Percentiles rank a stretch among this genome's conserved stretches.
Evolutionary conservation across 2,329 filamentous ascomycete species (phyloP).

Genomic region (Aaosphaeria pasadenensis): DNA sequence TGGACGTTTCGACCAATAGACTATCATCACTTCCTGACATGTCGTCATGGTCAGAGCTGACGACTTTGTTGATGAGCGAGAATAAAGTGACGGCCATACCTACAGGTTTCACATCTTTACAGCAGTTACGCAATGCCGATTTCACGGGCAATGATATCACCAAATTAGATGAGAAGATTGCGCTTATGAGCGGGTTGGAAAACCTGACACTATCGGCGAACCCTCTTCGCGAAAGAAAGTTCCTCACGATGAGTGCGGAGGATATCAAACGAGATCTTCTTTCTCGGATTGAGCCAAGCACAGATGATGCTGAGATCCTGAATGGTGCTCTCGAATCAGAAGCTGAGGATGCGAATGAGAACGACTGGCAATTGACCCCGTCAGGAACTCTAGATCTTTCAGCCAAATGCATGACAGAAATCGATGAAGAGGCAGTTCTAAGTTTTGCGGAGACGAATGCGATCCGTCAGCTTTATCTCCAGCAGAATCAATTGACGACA

Average conservation of each 20-base stretch:
- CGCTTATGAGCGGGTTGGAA: constrained; percentile 72
- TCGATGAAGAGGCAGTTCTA: constrained; percentile 36
- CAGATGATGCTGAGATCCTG: constrained; percentile 6
- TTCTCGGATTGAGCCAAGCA: constrained; percentile 59
- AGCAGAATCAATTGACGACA: constrained; percentile 70
- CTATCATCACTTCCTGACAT: constrained; percentile 71
- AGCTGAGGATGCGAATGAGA: constrained; percentile 1
- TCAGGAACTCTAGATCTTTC: constrained; percentile 44
- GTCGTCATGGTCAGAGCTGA: constrained; percentile 67
- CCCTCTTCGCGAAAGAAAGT: constrained; percentile 83
- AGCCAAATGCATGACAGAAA: constrained; percentile 35
- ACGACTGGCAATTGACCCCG: constrained; percentile 29
- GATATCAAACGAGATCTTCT: constrained; percentile 75
- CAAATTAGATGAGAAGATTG: constrained; percentile 71
- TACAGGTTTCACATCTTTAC: constrained; percentile 66
- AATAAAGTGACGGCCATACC: constrained; percentile 79
- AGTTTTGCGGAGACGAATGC: constrained; percentile 46
- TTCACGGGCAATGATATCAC: constrained; percentile 83
- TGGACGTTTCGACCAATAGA: constrained; percentile 79
- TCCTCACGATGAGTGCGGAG: constrained; percentile 73
- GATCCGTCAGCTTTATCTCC: constrained; percentile 62
- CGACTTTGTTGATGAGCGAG: constrained; percentile 74
- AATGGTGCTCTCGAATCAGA: constrained; percentile 1
- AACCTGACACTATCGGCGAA: constrained; percentile 83
- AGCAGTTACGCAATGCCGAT: constrained; percentile 71